phyloP scores from a whole-genome alignment of 192 early-diverging fungal genomes.

The Mortierella antarctica region DNA sequence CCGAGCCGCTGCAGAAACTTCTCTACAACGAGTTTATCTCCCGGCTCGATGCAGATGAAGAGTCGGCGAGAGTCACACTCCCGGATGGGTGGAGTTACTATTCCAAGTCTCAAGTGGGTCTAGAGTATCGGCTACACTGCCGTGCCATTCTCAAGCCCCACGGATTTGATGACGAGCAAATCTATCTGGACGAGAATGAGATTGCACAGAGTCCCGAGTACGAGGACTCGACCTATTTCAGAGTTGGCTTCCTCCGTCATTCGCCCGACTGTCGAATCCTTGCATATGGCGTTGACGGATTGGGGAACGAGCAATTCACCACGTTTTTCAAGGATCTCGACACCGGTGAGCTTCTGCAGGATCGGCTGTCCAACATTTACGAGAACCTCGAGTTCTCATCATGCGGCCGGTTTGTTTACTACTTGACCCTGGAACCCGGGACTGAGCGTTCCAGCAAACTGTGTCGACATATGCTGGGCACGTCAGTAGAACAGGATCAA shows the following conservation, averaged over 20 bases:
- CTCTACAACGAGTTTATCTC: constrained; percentile 73
- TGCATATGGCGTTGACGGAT: constrained; percentile 66
- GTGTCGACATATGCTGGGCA: constrained; percentile 61
- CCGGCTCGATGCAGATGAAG: constrained; percentile 65
- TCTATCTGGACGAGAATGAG: constrained; percentile 64
- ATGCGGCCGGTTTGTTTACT: constrained; percentile 62
- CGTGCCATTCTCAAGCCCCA: constrained; percentile 9
- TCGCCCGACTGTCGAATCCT: constrained; percentile 62
- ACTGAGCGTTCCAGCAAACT: constrained; percentile 63
- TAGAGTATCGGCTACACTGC: constrained; percentile 45
- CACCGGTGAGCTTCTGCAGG: constrained; percentile 52
- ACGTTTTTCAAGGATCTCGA: constrained; percentile 62
- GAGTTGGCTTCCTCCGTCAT: constrained; percentile 67
- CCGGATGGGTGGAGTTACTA: constrained; percentile 69
- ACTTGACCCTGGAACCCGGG: constrained; percentile 60
- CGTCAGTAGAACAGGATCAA: constrained; percentile 48
- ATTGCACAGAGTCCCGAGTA: constrained; percentile 59
- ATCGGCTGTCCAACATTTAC: constrained; percentile 61
- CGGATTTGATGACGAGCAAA: constrained; percentile 14
- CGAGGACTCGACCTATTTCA: constrained; percentile 66
- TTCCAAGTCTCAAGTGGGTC: constrained; percentile 56
- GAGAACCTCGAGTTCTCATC: constrained; percentile 68
- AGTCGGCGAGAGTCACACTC: constrained; percentile 56
- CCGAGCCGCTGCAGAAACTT: constrained; percentile 63
- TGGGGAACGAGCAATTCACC: constrained; percentile 65